Percentiles rank a stretch among this genome's conserved stretches.
phyloP scores from a whole-genome alignment of 2,329 filamentous ascomycete species.

The Cytospora paraplurivora region DNA sequence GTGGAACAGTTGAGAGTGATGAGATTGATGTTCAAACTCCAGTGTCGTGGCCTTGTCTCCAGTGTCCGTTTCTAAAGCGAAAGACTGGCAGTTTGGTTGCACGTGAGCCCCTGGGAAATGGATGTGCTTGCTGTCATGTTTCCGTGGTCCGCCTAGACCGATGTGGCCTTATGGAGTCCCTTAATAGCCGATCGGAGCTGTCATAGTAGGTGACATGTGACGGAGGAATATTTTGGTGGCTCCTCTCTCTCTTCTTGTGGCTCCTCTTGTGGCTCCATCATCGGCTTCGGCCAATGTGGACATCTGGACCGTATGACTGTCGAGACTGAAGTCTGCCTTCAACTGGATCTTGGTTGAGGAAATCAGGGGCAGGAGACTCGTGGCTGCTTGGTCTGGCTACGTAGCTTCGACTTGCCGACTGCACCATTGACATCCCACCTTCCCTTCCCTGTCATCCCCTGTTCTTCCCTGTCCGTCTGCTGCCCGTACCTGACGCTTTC shows the following conservation, averaged over 20 bases:
- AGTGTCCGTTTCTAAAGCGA: neutral
- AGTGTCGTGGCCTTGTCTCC: neutral
- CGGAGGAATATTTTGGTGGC: neutral
- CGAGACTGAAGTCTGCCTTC: neutral
- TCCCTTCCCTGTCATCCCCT: conserved; percentile 1
- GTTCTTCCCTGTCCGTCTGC: neutral
- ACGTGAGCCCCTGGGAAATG: neutral
- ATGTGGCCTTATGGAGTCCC: neutral
- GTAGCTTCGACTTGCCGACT: conserved; percentile 13
- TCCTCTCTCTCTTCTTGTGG: too few species aligned
- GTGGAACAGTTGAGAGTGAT: neutral
- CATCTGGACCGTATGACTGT: neutral
- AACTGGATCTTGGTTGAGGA: neutral
- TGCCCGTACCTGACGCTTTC: conserved; percentile 20
- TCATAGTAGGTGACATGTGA: conserved; percentile 9
- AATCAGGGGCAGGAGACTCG: neutral
- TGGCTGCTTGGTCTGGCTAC: neutral
- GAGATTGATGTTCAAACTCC: neutral
- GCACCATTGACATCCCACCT: conserved; percentile 4
- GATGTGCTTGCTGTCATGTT: neutral
- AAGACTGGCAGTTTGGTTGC: neutral
- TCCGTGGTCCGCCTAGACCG: neutral
- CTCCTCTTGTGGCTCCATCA: neutral
- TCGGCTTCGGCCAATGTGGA: neutral
- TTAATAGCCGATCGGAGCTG: conserved; percentile 5